Conservation (phyloP, 164 flowering plant species). For the grape (Vitis vinifera) region ASM3070453v1 NC_081813.1:13768501-13769000, state of each 20-base stretch:
- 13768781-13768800: background rate
- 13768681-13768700: no score
- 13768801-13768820: background rate
- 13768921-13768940: slow-evolving; percentile 83
- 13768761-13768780: background rate
- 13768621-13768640: no score
- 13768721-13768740: no score
- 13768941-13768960: slow-evolving; percentile 53
- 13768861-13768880: slow-evolving; percentile 92
- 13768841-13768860: slow-evolving; percentile 68
- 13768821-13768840: slow-evolving; percentile 2
- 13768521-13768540: background rate
- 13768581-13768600: no score
- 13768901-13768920: slow-evolving; percentile 88
- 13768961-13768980: background rate
- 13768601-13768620: no score
- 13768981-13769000: background rate
- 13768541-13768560: background rate
- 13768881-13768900: slow-evolving; percentile 91
- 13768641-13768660: no score
- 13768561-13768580: no score
- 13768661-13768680: no score
- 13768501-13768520: no score
- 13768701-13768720: no score
- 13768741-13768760: background rate